A percentile compares a stretch with the other conserved stretches of the same genome.
Evolutionary conservation across 1,284 basidiomycete genomes (phyloP).

Genomic region (Irpex sp.): DNA sequence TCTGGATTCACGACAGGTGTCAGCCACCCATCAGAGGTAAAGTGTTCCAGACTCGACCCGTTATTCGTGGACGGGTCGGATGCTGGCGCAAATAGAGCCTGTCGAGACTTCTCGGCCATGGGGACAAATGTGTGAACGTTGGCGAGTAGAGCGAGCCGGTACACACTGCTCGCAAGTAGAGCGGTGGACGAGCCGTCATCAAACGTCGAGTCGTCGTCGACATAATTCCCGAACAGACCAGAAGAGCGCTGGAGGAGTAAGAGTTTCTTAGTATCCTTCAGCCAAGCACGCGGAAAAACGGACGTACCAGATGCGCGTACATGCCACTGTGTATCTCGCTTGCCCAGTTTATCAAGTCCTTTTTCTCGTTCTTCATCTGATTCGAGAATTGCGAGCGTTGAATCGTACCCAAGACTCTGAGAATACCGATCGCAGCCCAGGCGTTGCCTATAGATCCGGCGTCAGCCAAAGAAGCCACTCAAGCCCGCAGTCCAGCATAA

Average conservation of each 20-base stretch:
- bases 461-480: no score
- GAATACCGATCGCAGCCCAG: conserved; percentile 85
- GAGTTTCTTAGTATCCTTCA: background rate
- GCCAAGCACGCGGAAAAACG: background rate
- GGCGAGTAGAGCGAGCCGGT: conserved; percentile 56
- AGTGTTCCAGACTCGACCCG: conserved; percentile 35
- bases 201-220: conserved; percentile 59
- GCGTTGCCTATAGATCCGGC: conserved; percentile 57
- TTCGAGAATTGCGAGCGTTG: conserved; percentile 54
- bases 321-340: conserved; percentile 73
- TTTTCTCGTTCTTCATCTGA: conserved; percentile 49
- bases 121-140: conserved; percentile 35
- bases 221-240: conserved; percentile 76
- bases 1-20: conserved; percentile 52
- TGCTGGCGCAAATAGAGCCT: conserved; percentile 39
- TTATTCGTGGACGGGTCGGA: conserved; percentile 7
- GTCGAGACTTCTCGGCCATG: conserved; percentile 53
- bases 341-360: conserved; percentile 65
- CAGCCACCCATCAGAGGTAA: conserved; percentile 51
- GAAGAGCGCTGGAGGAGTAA: conserved; percentile 39
- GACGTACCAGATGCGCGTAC: conserved; percentile 49
- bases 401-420: conserved; percentile 78
- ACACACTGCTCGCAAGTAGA: conserved; percentile 75
- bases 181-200: conserved; percentile 75
- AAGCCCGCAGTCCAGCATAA: no score